Evolutionary conservation across 2,329 filamentous ascomycete genomes (phyloP).

Genomic region (Aspergillus sergii): DNA sequence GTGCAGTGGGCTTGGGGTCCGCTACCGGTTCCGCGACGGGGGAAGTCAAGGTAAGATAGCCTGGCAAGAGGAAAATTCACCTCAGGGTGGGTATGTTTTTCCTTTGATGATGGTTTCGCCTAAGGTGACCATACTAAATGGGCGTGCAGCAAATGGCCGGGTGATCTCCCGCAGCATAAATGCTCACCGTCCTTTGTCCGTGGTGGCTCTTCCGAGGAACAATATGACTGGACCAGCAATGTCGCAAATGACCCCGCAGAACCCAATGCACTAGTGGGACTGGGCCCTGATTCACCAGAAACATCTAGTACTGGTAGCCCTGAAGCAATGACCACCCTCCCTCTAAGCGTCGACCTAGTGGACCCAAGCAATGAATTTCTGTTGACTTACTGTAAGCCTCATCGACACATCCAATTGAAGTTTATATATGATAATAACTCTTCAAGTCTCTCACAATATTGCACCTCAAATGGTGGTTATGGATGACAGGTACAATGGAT

Average conservation of each 20-base stretch:
- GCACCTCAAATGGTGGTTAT: constrained; percentile 20
- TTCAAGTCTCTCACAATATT: constrained; percentile 18
- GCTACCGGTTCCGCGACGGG: constrained; percentile 18
- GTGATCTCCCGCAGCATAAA: background rate
- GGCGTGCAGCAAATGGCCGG: background rate
- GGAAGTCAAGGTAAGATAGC: constrained; percentile 1
- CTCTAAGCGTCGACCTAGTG: background rate
- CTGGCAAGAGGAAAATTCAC: background rate
- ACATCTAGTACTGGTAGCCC: background rate
- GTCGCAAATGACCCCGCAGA: background rate
- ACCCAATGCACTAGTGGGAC: background rate
- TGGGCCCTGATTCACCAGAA: background rate
- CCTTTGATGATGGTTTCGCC: background rate
- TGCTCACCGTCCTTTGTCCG: background rate
- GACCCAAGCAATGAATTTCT: background rate
- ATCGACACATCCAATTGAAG: background rate
- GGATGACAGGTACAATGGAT: constrained; percentile 19
- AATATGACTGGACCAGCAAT: background rate
- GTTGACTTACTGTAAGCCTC: constrained; percentile 4
- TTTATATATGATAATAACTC: background rate
- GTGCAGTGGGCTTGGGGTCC: constrained; percentile 13
- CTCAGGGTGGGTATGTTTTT: background rate
- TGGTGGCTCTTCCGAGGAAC: background rate
- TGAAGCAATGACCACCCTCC: background rate
- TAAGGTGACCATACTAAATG: background rate